phyloP scores from a whole-genome alignment of 2,329 filamentous ascomycete species.

The Tolypocladium inflatum region DNA sequence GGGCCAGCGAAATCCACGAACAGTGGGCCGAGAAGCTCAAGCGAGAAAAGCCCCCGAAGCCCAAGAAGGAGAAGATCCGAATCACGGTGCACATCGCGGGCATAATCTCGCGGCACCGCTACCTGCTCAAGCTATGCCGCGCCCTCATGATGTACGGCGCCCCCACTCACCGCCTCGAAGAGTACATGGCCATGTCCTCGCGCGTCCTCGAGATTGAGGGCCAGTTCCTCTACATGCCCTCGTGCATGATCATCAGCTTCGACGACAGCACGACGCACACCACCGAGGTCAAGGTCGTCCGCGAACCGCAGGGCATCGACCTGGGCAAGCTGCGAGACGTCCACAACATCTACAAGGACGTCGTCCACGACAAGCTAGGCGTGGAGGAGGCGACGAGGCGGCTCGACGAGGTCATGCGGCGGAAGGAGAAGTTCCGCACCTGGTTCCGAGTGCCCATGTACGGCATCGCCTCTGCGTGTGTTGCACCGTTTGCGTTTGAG shows the following conservation, averaged over 20 bases:
- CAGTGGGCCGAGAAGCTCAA: constrained; percentile 34
- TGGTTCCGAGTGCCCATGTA: constrained; percentile 57
- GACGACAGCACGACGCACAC: constrained; percentile 66
- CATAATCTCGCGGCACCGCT: constrained; percentile 71
- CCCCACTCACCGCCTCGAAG: constrained; percentile 82
- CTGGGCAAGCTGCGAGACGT: constrained; percentile 65
- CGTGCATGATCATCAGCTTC: constrained; percentile 92
- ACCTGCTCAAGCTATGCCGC: constrained; percentile 74
- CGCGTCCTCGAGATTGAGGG: constrained; percentile 82
- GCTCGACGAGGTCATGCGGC: constrained; percentile 44
- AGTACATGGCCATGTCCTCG: constrained; percentile 85
- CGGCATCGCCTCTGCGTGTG: constrained; percentile 64
- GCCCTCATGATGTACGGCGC: constrained; percentile 86
- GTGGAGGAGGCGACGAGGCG: constrained; percentile 59
- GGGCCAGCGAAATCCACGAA: constrained; percentile 32
- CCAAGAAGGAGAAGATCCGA: constrained; percentile 28
- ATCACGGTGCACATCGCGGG: constrained; percentile 53
- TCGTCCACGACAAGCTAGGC: constrained; percentile 67
- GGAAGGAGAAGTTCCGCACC: constrained; percentile 35
- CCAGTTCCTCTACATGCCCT: constrained; percentile 83
- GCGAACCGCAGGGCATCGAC: constrained; percentile 59
- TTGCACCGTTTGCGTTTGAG: constrained; percentile 73
- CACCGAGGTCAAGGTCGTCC: constrained; percentile 69
- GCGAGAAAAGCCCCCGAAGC: constrained; percentile 22
- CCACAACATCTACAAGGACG: constrained; percentile 71